phyloP scores from a whole-genome alignment of 345 rosid genomes.

The Gossypium australe region DNA sequence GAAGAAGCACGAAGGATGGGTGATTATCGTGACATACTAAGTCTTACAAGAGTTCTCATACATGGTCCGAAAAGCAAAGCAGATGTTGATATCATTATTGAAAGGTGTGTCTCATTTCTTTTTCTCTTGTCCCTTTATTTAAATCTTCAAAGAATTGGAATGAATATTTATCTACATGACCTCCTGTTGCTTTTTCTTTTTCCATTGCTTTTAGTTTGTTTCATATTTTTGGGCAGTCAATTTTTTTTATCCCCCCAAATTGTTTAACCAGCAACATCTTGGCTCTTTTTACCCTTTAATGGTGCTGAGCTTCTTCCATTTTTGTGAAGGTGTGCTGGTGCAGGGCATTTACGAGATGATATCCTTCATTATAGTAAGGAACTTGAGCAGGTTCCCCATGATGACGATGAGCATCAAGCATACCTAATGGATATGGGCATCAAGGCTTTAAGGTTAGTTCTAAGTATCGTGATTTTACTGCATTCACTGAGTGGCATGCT shows the following conservation, averaged over 20 bases:
- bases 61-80: conserved; percentile 92
- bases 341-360: conserved; percentile 84
- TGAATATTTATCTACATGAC: not conserved
- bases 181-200: not conserved
- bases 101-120: conserved; percentile 36
- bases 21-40: conserved; percentile 93
- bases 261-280: not conserved
- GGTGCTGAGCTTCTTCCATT: conserved; percentile 17
- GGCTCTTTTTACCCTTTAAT: not conserved
- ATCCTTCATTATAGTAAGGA: conserved; percentile 64
- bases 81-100: conserved; percentile 66
- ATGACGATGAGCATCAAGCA: conserved; percentile 60
- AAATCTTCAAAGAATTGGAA: not conserved
- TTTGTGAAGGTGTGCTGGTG: conserved; percentile 72
- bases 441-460: conserved; percentile 77
- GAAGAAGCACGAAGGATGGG: conserved; percentile 82
- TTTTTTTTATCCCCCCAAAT: not conserved
- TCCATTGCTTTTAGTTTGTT: conserved; percentile 7
- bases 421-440: conserved; percentile 70
- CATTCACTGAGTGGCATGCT: not conserved
- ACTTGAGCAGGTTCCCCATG: conserved; percentile 41
- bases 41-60: conserved; percentile 83
- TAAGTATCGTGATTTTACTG: not conserved
- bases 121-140: not conserved
- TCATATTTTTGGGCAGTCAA: not conserved